Evolutionary conservation across 1,139 yeast species (phyloP).

Genomic region (Saccharomyces pastorianus): DNA sequence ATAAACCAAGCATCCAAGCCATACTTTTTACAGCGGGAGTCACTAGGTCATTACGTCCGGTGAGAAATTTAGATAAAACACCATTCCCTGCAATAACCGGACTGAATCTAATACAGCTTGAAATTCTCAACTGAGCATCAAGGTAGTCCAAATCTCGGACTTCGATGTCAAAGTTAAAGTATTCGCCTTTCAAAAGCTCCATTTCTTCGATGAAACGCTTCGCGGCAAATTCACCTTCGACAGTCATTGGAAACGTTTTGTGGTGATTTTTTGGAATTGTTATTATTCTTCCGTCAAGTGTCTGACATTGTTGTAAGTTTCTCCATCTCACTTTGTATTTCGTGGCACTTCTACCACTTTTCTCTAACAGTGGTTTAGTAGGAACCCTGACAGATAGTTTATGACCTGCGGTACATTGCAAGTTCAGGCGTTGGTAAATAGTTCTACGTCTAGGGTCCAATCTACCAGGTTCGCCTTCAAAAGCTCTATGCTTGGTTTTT

Average conservation of each 20-base stretch:
- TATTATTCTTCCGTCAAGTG: constrained; percentile 19
- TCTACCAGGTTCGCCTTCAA: constrained; percentile 16
- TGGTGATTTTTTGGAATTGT: constrained; percentile 21
- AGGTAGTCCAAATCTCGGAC: constrained; percentile 32
- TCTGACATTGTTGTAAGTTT: constrained; percentile 14
- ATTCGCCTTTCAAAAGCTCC: constrained; percentile 12
- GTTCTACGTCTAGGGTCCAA: constrained; percentile 15
- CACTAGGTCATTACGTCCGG: constrained; percentile 17
- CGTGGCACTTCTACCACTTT: constrained; percentile 12
- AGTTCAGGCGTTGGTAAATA: constrained; percentile 24
- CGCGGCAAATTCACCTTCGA: constrained; percentile 18
- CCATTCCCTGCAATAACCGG: constrained; percentile 34
- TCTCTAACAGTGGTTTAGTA: constrained; percentile 17
- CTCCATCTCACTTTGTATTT: constrained; percentile 14
- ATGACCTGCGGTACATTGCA: constrained; percentile 34
- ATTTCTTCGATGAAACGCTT: constrained; percentile 12
- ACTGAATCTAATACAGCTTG: constrained; percentile 31
- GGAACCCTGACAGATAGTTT: constrained; percentile 30
- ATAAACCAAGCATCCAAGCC: constrained; percentile 32
- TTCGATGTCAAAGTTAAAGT: constrained; percentile 33
- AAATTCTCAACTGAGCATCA: constrained; percentile 23
- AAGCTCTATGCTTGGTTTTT: constrained; percentile 22
- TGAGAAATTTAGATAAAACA: constrained; percentile 17
- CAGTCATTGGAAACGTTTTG: constrained; percentile 20
- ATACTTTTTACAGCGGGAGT: constrained; percentile 20